Evolutionary conservation across 2,329 filamentous ascomycete genomes (phyloP).

Genomic region (Lomentospora prolificans): DNA sequence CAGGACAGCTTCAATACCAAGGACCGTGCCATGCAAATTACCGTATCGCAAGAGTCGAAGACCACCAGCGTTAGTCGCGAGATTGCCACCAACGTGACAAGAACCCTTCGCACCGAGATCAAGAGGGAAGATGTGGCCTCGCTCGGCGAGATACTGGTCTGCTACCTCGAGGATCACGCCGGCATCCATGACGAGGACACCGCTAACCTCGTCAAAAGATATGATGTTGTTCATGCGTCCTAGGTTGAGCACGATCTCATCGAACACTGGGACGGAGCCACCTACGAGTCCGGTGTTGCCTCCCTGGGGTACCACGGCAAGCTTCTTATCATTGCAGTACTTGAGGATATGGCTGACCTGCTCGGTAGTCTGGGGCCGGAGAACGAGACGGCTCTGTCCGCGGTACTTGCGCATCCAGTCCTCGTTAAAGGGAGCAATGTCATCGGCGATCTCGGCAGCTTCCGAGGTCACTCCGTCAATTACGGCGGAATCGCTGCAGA

Average conservation of each 20-base stretch:
- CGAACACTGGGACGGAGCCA: constrained; percentile 91
- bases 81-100: constrained; percentile 91
- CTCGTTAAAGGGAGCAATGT: constrained; percentile 85
- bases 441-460: constrained; percentile 58
- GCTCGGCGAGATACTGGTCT: constrained; percentile 76
- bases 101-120: constrained; percentile 97
- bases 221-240: constrained; percentile 83
- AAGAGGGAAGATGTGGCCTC: constrained; percentile 82
- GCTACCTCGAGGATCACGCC: constrained; percentile 85
- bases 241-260: constrained; percentile 92
- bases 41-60: constrained; percentile 85
- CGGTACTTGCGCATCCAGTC: constrained; percentile 99
- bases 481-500: constrained; percentile 69
- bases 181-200: constrained; percentile 80
- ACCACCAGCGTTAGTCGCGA: constrained; percentile 91
- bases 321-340: constrained; percentile 88
- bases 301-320: constrained; percentile 93
- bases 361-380: constrained; percentile 75
- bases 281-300: constrained; percentile 95
- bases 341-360: constrained; percentile 84
- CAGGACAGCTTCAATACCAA: constrained; percentile 87
- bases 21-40: constrained; percentile 83
- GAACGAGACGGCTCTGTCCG: constrained; percentile 75
- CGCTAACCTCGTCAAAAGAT: constrained; percentile 87
- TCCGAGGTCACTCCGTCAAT: constrained; percentile 74